A percentile compares a stretch with the other conserved stretches of the same genome.
Conservation (phyloP, 2,329 filamentous ascomycete species). For the Tolypocladium nubicola region DNA sequence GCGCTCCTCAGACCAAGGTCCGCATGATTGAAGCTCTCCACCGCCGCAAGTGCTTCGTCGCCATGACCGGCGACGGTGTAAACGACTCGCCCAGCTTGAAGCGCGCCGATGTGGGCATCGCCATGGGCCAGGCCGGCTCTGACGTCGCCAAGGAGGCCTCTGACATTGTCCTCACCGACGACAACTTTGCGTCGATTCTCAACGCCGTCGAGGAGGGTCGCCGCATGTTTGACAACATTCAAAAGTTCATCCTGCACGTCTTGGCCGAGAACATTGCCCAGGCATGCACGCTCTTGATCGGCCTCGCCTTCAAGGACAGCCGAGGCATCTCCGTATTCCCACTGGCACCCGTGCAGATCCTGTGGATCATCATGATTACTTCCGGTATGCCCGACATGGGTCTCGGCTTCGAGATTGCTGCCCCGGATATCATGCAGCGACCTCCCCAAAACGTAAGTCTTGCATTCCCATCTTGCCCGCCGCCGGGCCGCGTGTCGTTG, state of each 20-base stretch:
- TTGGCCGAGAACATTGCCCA: slow-evolving; percentile 61
- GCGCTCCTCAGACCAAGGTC: slow-evolving; percentile 61
- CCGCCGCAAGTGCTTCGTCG: slow-evolving; percentile 51
- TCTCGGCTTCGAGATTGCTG: slow-evolving; percentile 59
- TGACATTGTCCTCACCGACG: slow-evolving; percentile 59
- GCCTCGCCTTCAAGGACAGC: slow-evolving; percentile 58
- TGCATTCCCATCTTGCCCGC: not conserved
- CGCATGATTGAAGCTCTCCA: slow-evolving; percentile 67
- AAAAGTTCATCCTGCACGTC: slow-evolving; percentile 60
- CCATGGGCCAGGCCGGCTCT: slow-evolving; percentile 57
- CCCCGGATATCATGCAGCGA: slow-evolving; percentile 56
- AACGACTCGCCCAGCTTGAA: slow-evolving; percentile 61
- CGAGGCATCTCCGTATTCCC: slow-evolving; percentile 58
- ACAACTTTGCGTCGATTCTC: slow-evolving; percentile 63
- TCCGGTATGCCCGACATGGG: slow-evolving; percentile 67
- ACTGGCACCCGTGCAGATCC: slow-evolving; percentile 60
- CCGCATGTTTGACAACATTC: slow-evolving; percentile 63
- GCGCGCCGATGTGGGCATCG: slow-evolving; percentile 59
- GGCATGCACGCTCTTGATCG: slow-evolving; percentile 56
- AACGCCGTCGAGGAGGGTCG: slow-evolving; percentile 62
- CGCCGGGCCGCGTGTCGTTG: not conserved
- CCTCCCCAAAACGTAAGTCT: slow-evolving; percentile 51
- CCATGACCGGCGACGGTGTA: slow-evolving; percentile 64
- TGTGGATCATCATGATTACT: slow-evolving; percentile 74
- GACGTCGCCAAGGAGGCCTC: slow-evolving; percentile 62